Conservation (phyloP, 1,284 basidiomycete species). For the Ganoderma boninense region DNA sequence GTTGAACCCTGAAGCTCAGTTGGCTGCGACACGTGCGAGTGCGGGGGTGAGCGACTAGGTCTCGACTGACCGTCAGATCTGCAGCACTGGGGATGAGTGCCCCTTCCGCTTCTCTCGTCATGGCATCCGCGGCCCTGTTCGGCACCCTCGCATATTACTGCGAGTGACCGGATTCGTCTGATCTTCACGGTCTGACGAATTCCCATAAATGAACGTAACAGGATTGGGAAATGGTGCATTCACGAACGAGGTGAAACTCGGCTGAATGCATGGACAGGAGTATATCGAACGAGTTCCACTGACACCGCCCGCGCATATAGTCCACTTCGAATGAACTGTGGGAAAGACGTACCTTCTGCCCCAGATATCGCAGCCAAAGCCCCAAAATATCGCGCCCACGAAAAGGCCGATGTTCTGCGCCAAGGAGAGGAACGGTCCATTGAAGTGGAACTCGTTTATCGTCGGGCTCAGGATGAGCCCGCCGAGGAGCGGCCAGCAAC, state of each 20-base stretch:
- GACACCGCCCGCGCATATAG: background rate
- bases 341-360: constrained; percentile 50
- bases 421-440: constrained; percentile 64
- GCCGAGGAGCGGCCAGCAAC: constrained; percentile 60
- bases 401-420: constrained; percentile 70
- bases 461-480: constrained; percentile 66
- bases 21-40: background rate
- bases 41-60: background rate
- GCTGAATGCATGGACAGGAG: background rate
- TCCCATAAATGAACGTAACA: background rate
- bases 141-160: background rate
- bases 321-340: background rate
- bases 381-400: constrained; percentile 72
- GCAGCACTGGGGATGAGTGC: background rate
- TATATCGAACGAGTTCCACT: background rate
- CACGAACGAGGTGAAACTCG: background rate
- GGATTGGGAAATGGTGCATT: background rate
- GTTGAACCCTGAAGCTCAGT: background rate
- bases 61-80: background rate
- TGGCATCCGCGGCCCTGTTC: background rate
- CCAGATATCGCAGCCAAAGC: constrained; percentile 72
- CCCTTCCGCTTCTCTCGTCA: background rate
- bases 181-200: background rate
- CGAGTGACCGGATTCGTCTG: background rate
- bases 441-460: constrained; percentile 63